Base-by-base conservation (phyloP, 176 grass and related monocot species). In the Lolium multiflorum region DNA sequence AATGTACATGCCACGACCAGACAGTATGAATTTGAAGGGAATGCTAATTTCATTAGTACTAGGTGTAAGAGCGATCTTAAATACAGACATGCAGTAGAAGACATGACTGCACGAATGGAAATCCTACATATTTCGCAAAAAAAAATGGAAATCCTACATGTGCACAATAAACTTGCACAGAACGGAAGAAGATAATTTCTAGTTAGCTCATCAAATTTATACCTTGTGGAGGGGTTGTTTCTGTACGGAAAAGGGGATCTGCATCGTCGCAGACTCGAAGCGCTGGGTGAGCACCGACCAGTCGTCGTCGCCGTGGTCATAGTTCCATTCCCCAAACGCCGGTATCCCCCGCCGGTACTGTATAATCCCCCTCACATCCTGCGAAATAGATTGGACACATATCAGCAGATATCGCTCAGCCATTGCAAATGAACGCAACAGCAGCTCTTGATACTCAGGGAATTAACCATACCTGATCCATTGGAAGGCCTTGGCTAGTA, bases 311-410 rank as follows among this genome's bases (percentile, higher is more conserved):
- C 0, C 17, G 11, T 35, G 24, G 18, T 18, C 6, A 35, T 58
- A 47, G 74, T 86, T 85, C 83, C 61, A 69, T 39, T 79, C 62
- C 5, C 62, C 74, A 46, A 85, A 78, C 48, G 83, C 83, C 20
- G 83, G 74, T 78, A 78, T 52, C 62, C 71, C 13, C 46, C 59
- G 57, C 35, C 43, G 3, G 3, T 8, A 47, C 39, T 49, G 70
- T 26, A 69, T 9, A 6, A 11, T 63, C 72, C 72, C 4, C 14
- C 26, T 38, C 3, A 4, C 44, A 14, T 74, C 71, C 71, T 74
- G 44, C 21, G 43, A 24, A 49, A 74, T 14, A 25, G n/a, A 21
- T 2, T 20, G 62, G 5, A 35, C 64, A 17, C 38, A 73, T 6
- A 47, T 72, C 11, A 49, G 71, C 43, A 8, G 8, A 1, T 1